Evolutionary conservation across 768 basidiomycete genomes (phyloP), one percentile per base, ranked within the genome.

Genomic region (Pleurotus eryngii): DNA sequence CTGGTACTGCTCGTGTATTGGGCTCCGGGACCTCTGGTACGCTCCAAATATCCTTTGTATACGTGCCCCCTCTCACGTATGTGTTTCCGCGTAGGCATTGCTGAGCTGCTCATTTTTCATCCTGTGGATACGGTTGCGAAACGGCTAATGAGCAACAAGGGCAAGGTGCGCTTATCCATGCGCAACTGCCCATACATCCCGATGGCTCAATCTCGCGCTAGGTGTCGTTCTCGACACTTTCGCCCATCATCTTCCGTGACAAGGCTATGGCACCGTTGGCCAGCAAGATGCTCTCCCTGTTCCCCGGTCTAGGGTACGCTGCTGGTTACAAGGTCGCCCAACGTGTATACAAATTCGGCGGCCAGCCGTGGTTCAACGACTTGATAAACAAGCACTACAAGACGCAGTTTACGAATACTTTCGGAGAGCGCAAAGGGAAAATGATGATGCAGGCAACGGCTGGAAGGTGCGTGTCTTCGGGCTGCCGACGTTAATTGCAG

Each of bases 51-150:
- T 22, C 40, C 49, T 54, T 14, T 39, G 24, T 17, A 57, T 18
- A 38, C 30, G 24, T 20, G 46, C 40, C 48, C 26, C 37, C 58
- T 57, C 54, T 55, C 26, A 60, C 60, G 56, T 49, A 42, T 49
- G 55, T 54, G 50, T 46, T 20, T 57, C 40, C 57, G 26, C 42
- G 18, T 56, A 15, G 95, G 95, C 67, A 79, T 99, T 65, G 94
- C 95, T 63, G 96, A 99, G 78, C 81, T 99, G 55, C 74, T 97
- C 63, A 84, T 98, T 17, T 97, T 98, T 76, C 95, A 97, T 70
- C 95, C 95, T 17, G 91, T 94, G 20, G 95, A 99, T 74, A 99
- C 97, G 1, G 87, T 98, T 55, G 94, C 97, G n/a, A 99, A 99
- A 73, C 89, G 96, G 37, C 72, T 99, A 53, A 99, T 99, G 96